Base-by-base conservation (phyloP, 768 basidiomycete species). In the Hemileccinum impolitum region DNA sequence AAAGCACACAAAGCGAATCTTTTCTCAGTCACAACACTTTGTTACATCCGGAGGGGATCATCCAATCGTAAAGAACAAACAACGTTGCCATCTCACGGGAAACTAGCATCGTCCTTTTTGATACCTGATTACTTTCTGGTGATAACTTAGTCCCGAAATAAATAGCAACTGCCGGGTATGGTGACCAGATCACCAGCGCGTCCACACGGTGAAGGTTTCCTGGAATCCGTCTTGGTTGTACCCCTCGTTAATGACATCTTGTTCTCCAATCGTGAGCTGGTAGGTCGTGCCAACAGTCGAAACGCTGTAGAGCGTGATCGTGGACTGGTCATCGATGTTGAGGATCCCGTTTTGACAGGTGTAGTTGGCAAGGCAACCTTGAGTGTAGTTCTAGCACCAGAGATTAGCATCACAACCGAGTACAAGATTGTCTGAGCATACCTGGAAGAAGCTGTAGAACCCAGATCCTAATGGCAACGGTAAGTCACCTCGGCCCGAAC, bases 401-500 rank as follows among this genome's bases (percentile, higher is more conserved):
- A 12, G 17, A 38, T 52, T 18, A 55, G 43, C 11, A 44, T 48
- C 37, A 30, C 10, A 19, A 32, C 18, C 23, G 6, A 26, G 18
- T 15, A 15, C 2, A 26, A 26, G 6, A 12, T 4, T 10, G 19
- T 15, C 21, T 6, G 17, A 9, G 47, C 59, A 44, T 57, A 72
- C 75, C 59, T 68, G 65, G 75, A 74, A 80, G 66, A 80, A 80
- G 58, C 70, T 76, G 64, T 80, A 80, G 40, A 76, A 63, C 1
- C 78, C 78, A 4, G 71, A 75, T 31, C 77, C 74, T 75, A 44
- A 19, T 38, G 6, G 14, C 3, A 35, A 50, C 18, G 13, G 9
- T 47, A 18, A 59, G 52, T 47, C 18, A 35, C 26, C 6, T 30
- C 13, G 6, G 8, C 10, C 7, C 12, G 21, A 31, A 48, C 15